These are phyloP conservation scores for Botrytis aclada DNA, from an alignment of 2,329 filamentous ascomycete species.

Conservation along the genomic window DNA sequence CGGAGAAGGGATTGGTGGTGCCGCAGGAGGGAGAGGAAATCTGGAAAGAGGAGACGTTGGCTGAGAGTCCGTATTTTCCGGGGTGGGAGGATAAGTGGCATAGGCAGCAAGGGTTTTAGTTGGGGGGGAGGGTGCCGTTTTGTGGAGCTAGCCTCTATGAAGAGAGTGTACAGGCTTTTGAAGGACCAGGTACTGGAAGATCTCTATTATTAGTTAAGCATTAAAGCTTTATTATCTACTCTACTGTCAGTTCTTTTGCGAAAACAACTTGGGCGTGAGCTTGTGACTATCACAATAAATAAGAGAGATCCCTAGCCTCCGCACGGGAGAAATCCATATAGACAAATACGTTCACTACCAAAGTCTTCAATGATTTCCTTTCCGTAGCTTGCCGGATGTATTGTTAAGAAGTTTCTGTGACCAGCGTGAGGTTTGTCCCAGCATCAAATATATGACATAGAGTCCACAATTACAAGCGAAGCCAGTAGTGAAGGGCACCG, in stretches of 20 bases:
- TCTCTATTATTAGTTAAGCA: background rate
- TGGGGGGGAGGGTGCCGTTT: background rate
- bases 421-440: background rate
- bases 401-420: too few relatives aligned
- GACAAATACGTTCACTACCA: background rate
- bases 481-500: background rate
- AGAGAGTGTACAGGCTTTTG: background rate
- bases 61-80: constrained; percentile 72
- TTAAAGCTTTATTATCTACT: background rate
- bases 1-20: constrained; percentile 56
- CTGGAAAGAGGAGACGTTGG: constrained; percentile 62
- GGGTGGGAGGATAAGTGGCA: constrained; percentile 77
- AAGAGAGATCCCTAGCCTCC: background rate
- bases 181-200: background rate
- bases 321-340: background rate
- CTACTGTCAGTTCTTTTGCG: background rate
- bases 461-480: background rate
- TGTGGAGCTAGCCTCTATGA: too few relatives aligned
- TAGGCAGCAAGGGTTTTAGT: constrained; percentile 55
- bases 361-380: too few relatives aligned
- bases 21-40: constrained; percentile 28
- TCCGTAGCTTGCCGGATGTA: too few relatives aligned
- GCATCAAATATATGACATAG: background rate
- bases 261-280: background rate
- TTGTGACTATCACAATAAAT: background rate